phyloP scores from a whole-genome alignment of 495 filamentous ascomycete species.

The Trichocladium uniseriatum region DNA sequence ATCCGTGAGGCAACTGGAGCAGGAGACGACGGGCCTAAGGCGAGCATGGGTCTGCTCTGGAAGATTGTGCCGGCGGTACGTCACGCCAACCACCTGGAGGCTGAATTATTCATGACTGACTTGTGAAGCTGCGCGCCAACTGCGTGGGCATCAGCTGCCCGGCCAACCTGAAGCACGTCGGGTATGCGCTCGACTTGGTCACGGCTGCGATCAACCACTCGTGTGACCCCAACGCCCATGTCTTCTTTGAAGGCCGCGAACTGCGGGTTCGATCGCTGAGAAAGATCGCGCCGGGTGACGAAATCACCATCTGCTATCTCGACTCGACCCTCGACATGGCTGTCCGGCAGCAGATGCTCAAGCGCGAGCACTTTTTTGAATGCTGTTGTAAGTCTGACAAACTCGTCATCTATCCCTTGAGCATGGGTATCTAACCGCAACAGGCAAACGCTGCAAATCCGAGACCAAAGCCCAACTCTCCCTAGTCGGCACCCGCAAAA shows the following conservation, averaged over 20 bases:
- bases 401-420: too few species aligned
- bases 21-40: too few species aligned
- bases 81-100: neutral
- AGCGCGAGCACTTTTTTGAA: slow-evolving; percentile 53
- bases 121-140: slow-evolving; percentile 17
- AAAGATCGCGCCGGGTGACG: slow-evolving; percentile 40
- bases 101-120: neutral
- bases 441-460: slow-evolving; percentile 17
- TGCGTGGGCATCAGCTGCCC: slow-evolving; percentile 9
- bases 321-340: slow-evolving; percentile 46
- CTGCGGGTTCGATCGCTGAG: slow-evolving; percentile 34
- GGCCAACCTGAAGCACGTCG: slow-evolving; percentile 44
- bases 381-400: slow-evolving; percentile 52
- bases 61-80: slow-evolving; percentile 14
- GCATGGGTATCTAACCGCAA: too few species aligned
- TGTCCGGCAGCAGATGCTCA: slow-evolving; percentile 38
- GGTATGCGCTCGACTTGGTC: slow-evolving; percentile 51
- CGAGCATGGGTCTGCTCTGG: slow-evolving; percentile 13
- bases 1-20: slow-evolving; percentile 3
- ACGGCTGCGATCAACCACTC: slow-evolving; percentile 58
- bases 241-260: slow-evolving; percentile 48
- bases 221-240: slow-evolving; percentile 57
- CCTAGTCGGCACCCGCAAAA: neutral
- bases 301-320: slow-evolving; percentile 62
- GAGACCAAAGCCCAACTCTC: slow-evolving; percentile 3